Evolutionary conservation across 257 asterid species (phyloP).

Genomic region (Solanum raphanifolium): DNA sequence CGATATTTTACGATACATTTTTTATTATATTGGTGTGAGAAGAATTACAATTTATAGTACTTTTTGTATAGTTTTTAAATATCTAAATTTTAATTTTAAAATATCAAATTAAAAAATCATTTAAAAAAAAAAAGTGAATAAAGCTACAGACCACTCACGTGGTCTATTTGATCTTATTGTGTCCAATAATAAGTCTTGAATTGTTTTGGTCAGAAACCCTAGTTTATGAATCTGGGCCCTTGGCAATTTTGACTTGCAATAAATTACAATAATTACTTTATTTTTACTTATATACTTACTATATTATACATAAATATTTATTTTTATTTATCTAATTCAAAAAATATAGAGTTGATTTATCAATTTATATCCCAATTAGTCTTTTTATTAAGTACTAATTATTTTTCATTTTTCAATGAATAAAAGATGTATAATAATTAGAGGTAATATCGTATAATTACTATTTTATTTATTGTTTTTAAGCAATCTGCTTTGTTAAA

Average conservation of each 20-base stretch:
- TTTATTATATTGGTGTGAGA: no score
- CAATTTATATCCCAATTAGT: no score
- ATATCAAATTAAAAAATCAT: no score
- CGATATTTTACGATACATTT: no score
- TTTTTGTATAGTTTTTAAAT: no score
- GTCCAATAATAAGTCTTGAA: background rate
- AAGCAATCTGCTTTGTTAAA: no score
- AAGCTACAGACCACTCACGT: background rate
- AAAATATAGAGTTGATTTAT: no score
- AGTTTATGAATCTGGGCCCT: background rate
- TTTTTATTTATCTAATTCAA: no score
- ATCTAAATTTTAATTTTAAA: no score
- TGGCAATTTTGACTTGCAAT: background rate
- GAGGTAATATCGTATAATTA: background rate
- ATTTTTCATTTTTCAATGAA: background rate
- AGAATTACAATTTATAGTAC: no score
- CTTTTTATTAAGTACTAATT: no score
- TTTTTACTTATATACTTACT: background rate
- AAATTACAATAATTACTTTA: background rate
- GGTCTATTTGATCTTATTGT: background rate
- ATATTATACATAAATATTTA: background rate
- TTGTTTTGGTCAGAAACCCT: background rate
- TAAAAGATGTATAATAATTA: background rate
- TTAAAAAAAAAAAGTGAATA: background rate
- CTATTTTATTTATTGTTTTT: no score